Evolutionary conservation across 176 grass and related monocot species (phyloP), one percentile per base, ranked within the genome.

Genomic region (Zea luxurians): DNA sequence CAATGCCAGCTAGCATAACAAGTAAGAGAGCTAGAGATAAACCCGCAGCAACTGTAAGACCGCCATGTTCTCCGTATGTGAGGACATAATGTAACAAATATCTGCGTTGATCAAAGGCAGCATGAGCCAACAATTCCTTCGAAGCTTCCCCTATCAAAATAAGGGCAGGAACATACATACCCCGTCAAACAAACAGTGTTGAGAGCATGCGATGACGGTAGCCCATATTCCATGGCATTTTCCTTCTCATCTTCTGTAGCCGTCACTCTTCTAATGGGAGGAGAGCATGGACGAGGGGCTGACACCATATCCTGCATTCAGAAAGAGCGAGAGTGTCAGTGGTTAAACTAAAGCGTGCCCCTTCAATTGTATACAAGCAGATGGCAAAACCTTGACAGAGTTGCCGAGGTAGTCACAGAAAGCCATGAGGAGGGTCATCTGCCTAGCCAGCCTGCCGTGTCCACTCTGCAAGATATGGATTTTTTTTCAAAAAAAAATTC

Each of bases 391-490:
- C 96, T 99, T 99, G 4, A 99, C 78, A 38, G 79, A 55, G n/a
- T 93, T 99, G 65, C 96, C 96, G 10, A 95, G 64, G 83, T 95
- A 99, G 84, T 92, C 96, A 18, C 90, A 95, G 83, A 99, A 99
- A 57, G 96, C 96, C 85, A 99, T 79, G 53, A 99, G 81, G 35
- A 99, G 81, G 55, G 92, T 99, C 96, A 95, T 99, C 67, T 99
- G 96, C 78, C 96, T 92, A 11, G 96, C 96, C 86, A 99, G 66
- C 79, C 80, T 92, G 83, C 71, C 61, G 13, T 99, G 96, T 45
- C 96, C 96, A 68, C 90, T 99, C 96, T 99, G 68, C 61, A 80
- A 41, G 21, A 78, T 55, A n/a, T 55, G 18, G 2, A 1, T 27
- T 57, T 57, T 57, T 7, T 75, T 50, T 7, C 61, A 42, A 73